These are phyloP conservation scores for Sarocladium kiliense DNA, from an alignment of 2,329 filamentous ascomycete species.

Conservation along the genomic window DNA sequence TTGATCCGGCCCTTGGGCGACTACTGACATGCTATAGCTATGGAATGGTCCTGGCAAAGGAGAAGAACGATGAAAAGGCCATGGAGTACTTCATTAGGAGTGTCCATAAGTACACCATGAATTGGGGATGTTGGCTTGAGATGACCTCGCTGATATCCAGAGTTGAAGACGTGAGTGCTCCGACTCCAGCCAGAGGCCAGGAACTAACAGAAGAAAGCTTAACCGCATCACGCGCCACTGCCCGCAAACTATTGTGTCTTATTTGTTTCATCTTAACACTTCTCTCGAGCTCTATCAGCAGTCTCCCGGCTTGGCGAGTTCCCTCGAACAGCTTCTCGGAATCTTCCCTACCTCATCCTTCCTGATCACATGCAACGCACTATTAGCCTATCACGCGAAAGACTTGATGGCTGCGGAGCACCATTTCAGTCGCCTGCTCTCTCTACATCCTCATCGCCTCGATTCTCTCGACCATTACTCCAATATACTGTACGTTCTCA, in stretches of 20 bases:
- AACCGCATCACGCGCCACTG: constrained; percentile 66
- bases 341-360: constrained; percentile 90
- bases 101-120: constrained; percentile 86
- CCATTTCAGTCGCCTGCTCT: constrained; percentile 73
- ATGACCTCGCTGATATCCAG: constrained; percentile 74
- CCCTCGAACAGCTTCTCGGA: constrained; percentile 68
- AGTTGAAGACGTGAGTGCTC: constrained; percentile 67
- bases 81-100: constrained; percentile 84
- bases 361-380: constrained; percentile 80
- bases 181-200: background rate
- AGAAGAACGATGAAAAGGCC: constrained; percentile 82
- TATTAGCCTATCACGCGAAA: constrained; percentile 87
- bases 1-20: background rate
- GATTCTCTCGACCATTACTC: constrained; percentile 95
- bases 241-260: constrained; percentile 86
- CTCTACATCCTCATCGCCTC: constrained; percentile 67
- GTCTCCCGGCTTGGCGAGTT: constrained; percentile 66
- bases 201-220: constrained; percentile 46
- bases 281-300: constrained; percentile 90
- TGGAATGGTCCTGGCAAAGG: constrained; percentile 82
- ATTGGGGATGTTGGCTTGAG: constrained; percentile 97
- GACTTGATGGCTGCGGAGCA: constrained; percentile 64
- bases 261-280: constrained; percentile 88
- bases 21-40: constrained; percentile 45
- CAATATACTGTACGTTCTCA: constrained; percentile 94